phyloP scores from a whole-genome alignment of 2,329 filamentous ascomycete species.

The Botrytis cinerea region DNA sequence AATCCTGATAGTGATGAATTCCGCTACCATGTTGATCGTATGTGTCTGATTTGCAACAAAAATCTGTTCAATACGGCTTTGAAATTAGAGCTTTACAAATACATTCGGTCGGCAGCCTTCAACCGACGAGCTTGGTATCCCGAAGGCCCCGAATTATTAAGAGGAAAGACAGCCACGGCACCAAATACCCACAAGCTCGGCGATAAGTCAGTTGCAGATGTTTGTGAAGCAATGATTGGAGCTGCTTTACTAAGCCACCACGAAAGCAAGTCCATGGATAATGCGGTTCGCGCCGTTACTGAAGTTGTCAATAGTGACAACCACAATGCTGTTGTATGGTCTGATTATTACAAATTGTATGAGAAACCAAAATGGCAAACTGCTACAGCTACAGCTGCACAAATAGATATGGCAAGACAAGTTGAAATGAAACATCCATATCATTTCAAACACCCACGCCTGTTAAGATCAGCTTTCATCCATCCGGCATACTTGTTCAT shows the following conservation, averaged over 20 bases:
- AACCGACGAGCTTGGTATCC: slow-evolving; percentile 84
- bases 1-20: slow-evolving; percentile 80
- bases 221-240: slow-evolving; percentile 91
- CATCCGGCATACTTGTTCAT: slow-evolving; percentile 79
- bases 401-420: slow-evolving; percentile 66
- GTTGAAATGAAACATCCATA: slow-evolving; percentile 61
- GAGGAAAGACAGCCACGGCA: slow-evolving; percentile 66
- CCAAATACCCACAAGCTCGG: slow-evolving; percentile 66
- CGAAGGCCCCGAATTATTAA: slow-evolving; percentile 68
- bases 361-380: slow-evolving; percentile 70
- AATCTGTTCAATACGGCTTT: slow-evolving; percentile 81
- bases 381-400: slow-evolving; percentile 60
- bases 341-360: slow-evolving; percentile 73
- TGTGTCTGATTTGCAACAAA: slow-evolving; percentile 87
- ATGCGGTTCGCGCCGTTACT: slow-evolving; percentile 65
- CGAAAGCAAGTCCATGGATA: slow-evolving; percentile 50
- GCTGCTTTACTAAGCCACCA: slow-evolving; percentile 65
- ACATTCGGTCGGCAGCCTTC: slow-evolving; percentile 81
- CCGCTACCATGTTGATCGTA: slow-evolving; percentile 85
- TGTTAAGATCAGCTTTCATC: slow-evolving; percentile 82
- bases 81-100: slow-evolving; percentile 67
- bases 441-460: slow-evolving; percentile 70
- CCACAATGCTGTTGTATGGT: slow-evolving; percentile 69
- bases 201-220: slow-evolving; percentile 91
- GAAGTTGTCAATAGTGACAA: slow-evolving; percentile 68